Evolutionary conservation across 75 land plant species (phyloP), one percentile per base, ranked within the genome.

Genomic region (Cupressus sempervirens): DNA sequence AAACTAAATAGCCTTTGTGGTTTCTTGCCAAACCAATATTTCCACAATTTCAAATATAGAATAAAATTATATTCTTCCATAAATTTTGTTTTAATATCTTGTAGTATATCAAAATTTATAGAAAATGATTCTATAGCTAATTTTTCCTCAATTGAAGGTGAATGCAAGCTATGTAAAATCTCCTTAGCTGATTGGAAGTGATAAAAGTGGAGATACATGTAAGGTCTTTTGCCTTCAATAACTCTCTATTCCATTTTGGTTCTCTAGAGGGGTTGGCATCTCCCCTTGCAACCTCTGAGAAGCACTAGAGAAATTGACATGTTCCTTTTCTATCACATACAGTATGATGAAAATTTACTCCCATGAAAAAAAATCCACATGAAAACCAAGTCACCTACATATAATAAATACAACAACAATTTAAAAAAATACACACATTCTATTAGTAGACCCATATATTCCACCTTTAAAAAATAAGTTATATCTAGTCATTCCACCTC

Each of bases 341-440:
- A 32, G 18, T 45, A 41, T 90, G 92, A 82, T 86, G 83, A 67
- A 88, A 88, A 50, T 48, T 83, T 0, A 87, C 77, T 20, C 92
- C 92, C 15, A 91, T 82, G 48, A 87, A 87, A 84, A 87, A 89
- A 12, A 90, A 89, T 7, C 82, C 88, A 52, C 92, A 86, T 75
- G 56, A 38, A 62, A 91, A 91, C 54, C 73, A 3, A 8, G 90
- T 89, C 84, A 89, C 89, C 92, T 91, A 87, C 34, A 15, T 26
- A 62, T 3, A 62, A 62, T 0, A 62, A 58, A 15, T 58, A 1
- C 68, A 18, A 26, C 7, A 20, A 62, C 68, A 62, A 62, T n/a
- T 62, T 23, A 62, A 62, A 48, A 48, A 1, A 48, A 8, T 48
- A 9, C 52, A 48, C 12, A 48, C 12, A 48, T 48, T 48, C 10